These are phyloP conservation scores for Penicillium sp. DNA, from an alignment of 2,329 filamentous ascomycete species.

Conservation along the genomic window DNA sequence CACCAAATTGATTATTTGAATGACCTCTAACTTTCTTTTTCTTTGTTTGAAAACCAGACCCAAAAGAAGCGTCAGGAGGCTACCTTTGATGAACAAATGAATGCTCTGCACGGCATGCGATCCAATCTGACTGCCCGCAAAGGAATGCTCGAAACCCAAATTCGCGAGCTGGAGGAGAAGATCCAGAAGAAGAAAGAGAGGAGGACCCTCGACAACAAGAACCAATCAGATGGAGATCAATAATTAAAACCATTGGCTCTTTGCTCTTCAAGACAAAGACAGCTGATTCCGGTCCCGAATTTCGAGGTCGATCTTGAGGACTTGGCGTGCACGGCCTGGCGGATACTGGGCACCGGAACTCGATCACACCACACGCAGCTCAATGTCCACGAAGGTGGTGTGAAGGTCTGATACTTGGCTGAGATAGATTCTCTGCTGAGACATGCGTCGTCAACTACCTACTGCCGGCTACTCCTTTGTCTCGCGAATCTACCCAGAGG, in stretches of 20 bases:
- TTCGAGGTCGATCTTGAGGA: not conserved
- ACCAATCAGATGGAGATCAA: slow-evolving; percentile 23
- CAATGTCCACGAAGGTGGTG: no score
- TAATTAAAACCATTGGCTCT: not conserved
- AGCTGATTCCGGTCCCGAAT: not conserved
- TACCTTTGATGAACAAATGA: slow-evolving; percentile 58
- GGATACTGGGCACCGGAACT: no score
- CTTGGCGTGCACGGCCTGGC: no score
- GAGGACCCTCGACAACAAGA: slow-evolving; percentile 35
- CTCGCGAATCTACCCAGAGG: not conserved
- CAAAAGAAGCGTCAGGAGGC: slow-evolving; percentile 54
- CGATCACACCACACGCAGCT: no score
- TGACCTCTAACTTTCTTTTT: not conserved
- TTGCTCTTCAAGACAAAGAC: not conserved
- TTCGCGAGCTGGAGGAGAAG: slow-evolving; percentile 54
- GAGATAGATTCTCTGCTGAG: no score
- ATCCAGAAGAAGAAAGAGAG: slow-evolving; percentile 43
- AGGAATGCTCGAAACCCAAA: slow-evolving; percentile 60
- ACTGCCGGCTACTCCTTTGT: not conserved
- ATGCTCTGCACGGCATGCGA: slow-evolving; percentile 56
- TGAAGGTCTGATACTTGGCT: no score
- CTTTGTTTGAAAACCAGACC: slow-evolving; percentile 36
- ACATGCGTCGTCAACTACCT: no score
- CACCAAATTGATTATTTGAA: not conserved
- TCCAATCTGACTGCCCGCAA: slow-evolving; percentile 56